A percentile compares a stretch with the other conserved stretches of the same genome.
phyloP scores from a whole-genome alignment of 2,329 filamentous ascomycete genomes.

The Fusarium sp. region DNA sequence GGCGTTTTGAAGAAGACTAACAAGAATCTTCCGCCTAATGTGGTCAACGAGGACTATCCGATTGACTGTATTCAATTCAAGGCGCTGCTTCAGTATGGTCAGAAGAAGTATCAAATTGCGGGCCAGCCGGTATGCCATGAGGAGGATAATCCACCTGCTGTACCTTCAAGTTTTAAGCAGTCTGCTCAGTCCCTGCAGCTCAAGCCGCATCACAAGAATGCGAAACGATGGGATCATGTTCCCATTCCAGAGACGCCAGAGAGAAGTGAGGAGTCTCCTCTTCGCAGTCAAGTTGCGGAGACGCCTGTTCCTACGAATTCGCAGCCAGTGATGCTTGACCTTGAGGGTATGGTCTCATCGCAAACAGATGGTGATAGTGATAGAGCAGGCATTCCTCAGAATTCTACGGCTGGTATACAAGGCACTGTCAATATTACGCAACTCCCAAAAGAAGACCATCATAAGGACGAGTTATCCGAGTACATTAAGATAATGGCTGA shows the following conservation, averaged over 20 bases:
- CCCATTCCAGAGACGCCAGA: constrained; percentile 56
- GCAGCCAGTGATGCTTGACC: constrained; percentile 47
- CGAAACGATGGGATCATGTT: constrained; percentile 56
- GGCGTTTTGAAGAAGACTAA: constrained; percentile 54
- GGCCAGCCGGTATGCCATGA: constrained; percentile 58
- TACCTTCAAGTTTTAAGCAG: constrained; percentile 30
- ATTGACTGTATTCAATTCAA: constrained; percentile 75
- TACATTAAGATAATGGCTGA: constrained; percentile 74
- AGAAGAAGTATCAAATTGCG: constrained; percentile 69
- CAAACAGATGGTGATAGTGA: not conserved
- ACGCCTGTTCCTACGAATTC: constrained; percentile 43
- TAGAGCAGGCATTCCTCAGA: not conserved
- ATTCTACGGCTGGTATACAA: not conserved
- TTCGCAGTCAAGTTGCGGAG: constrained; percentile 35
- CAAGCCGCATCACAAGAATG: constrained; percentile 60
- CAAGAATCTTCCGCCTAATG: constrained; percentile 50
- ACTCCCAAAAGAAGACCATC: not conserved
- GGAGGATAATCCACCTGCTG: not conserved
- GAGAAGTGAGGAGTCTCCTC: constrained; percentile 53
- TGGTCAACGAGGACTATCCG: constrained; percentile 79
- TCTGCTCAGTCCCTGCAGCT: constrained; percentile 60
- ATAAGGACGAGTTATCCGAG: constrained; percentile 70
- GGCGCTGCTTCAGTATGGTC: constrained; percentile 69
- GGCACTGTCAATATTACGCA: not conserved
- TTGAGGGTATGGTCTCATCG: constrained; percentile 24